A percentile compares a stretch with the other conserved stretches of the same genome.
phyloP scores from a whole-genome alignment of 2,329 filamentous ascomycete species.

The Talaromyces pinophilus region DNA sequence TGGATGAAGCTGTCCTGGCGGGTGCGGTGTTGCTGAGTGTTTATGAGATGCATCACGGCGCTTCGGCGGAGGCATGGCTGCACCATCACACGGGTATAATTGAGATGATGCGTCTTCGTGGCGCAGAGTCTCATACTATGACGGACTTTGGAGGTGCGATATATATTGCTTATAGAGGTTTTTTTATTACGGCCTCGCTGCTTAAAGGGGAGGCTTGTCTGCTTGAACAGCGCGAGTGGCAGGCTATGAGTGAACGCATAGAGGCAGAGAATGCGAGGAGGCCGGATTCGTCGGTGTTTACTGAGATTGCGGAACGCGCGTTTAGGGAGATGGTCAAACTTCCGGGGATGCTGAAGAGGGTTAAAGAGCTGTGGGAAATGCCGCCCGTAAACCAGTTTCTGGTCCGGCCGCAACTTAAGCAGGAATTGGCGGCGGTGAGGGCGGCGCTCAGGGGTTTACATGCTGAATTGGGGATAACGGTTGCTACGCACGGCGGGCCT shows the following conservation, averaged over 20 bases:
- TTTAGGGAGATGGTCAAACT: constrained; percentile 32
- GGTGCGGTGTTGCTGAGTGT: constrained; percentile 39
- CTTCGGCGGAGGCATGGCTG: constrained; percentile 38
- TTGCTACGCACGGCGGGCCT: not conserved
- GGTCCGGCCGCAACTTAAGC: constrained; percentile 23
- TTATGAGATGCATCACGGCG: constrained; percentile 41
- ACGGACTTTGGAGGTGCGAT: constrained; percentile 37
- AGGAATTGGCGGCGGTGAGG: constrained; percentile 1
- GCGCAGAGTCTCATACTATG: constrained; percentile 31
- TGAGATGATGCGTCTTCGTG: constrained; percentile 38
- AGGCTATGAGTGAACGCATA: constrained; percentile 34
- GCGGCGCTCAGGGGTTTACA: not conserved
- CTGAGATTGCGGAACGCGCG: constrained; percentile 33
- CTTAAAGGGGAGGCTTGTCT: not conserved
- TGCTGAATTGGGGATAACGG: not conserved
- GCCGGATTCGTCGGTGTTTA: constrained; percentile 33
- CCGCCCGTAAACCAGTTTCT: constrained; percentile 18
- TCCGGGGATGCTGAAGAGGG: constrained; percentile 31
- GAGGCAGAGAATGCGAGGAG: constrained; percentile 31
- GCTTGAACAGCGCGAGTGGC: not conserved
- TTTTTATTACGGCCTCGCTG: not conserved
- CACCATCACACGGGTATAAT: constrained; percentile 39
- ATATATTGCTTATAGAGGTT: not conserved
- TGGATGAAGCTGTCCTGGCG: constrained; percentile 27
- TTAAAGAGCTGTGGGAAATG: constrained; percentile 24